Evolutionary conservation across 305 asterid species (phyloP).

Genomic region (Fraxinus platypoda): DNA sequence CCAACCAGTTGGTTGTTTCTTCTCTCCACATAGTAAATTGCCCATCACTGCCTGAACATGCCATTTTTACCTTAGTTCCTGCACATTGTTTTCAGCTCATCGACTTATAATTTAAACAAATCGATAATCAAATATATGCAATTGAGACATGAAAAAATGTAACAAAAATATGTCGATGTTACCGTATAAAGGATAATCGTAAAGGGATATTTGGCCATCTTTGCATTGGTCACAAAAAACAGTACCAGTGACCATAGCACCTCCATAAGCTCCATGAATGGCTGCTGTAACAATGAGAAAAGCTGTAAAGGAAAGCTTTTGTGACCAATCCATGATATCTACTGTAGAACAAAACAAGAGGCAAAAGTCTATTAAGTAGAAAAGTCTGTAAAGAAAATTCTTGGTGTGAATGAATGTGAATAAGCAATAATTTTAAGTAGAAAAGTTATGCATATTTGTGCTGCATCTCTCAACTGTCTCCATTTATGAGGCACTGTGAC

Average conservation of each 20-base stretch:
- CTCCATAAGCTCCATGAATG: slow-evolving; percentile 51
- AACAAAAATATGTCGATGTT: neutral
- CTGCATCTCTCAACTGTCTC: slow-evolving; percentile 52
- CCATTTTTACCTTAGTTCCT: slow-evolving; percentile 71
- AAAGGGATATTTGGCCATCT: slow-evolving; percentile 77
- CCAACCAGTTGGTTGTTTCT: slow-evolving; percentile 72
- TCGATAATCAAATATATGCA: neutral
- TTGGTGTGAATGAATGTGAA: slow-evolving; percentile 32
- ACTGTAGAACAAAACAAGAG: slow-evolving; percentile 11
- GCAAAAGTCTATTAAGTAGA: slow-evolving; percentile 11
- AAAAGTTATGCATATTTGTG: slow-evolving; percentile 15
- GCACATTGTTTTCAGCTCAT: slow-evolving; percentile 4
- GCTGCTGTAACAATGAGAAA: slow-evolving; percentile 45
- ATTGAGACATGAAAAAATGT: neutral
- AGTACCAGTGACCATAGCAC: slow-evolving; percentile 68
- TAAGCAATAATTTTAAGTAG: neutral
- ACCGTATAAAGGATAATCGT: slow-evolving; percentile 78
- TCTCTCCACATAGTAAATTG: slow-evolving; percentile 49
- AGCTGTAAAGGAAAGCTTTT: slow-evolving; percentile 34
- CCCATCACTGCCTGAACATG: slow-evolving; percentile 75
- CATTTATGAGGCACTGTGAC: slow-evolving; percentile 42
- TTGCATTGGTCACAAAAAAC: slow-evolving; percentile 96
- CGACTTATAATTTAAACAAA: neutral
- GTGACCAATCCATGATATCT: slow-evolving; percentile 37
- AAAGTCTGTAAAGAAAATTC: slow-evolving; percentile 21